Conservation (phyloP, 257 asterid genomes). For the Eucommia ulmoides region DNA sequence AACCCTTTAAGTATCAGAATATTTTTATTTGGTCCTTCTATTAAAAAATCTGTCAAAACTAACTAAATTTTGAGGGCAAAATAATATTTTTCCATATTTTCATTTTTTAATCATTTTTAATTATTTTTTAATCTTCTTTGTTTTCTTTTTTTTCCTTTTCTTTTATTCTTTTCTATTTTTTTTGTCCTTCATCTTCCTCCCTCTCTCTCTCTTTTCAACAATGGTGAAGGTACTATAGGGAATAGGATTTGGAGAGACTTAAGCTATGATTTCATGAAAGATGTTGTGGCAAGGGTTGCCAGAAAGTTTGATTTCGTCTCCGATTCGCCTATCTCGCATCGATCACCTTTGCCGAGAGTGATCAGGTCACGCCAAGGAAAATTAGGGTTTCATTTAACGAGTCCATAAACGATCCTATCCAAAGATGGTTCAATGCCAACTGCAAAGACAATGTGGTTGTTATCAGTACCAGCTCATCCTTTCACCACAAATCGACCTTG, state of each 20-base stretch:
- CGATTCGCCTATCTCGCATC: not conserved
- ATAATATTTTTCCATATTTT: too few relatives aligned
- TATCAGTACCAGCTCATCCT: slow-evolving; percentile 17
- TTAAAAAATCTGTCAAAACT: too few relatives aligned
- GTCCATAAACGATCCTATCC: not conserved
- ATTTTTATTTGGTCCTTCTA: too few relatives aligned
- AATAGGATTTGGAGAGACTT: not conserved
- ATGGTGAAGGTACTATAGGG: not conserved
- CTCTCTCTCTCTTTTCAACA: not conserved
- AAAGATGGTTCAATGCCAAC: not conserved
- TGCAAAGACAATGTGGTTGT: slow-evolving; percentile 5
- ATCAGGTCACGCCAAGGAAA: not conserved
- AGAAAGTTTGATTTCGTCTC: not conserved
- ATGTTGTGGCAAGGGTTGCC: not conserved
- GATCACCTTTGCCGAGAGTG: not conserved
- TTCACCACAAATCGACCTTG: slow-evolving; percentile 38
- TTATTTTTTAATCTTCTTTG: too few relatives aligned
- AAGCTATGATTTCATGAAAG: not conserved
- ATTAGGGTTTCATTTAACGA: not conserved
- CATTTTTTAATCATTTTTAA: too few relatives aligned
- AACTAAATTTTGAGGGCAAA: too few relatives aligned
- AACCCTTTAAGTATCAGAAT: too few relatives aligned
- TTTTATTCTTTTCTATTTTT: too few relatives aligned
- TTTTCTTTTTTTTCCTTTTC: too few relatives aligned
- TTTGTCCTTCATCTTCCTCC: too few relatives aligned